Percentiles rank a stretch among this genome's conserved stretches.
These are phyloP conservation scores for Sphagnum tenellum DNA, from an alignment of 225 moss, liverwort and hornwort genomes.

Conservation along the genomic window DNA sequence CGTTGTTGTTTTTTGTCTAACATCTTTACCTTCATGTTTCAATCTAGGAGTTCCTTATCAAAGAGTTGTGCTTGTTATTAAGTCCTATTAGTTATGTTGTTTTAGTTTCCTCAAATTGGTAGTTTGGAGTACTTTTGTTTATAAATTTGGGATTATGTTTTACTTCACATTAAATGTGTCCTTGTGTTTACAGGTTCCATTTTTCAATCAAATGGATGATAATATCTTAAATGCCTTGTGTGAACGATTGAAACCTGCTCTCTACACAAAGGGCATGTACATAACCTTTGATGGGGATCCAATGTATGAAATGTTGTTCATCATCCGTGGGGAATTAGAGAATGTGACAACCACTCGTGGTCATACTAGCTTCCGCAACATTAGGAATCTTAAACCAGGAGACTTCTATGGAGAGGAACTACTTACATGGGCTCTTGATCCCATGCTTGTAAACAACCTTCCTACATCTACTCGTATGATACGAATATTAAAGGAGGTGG, in stretches of 20 bases:
- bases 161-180: not conserved
- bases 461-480: constrained; percentile 83
- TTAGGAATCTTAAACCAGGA: constrained; percentile 51
- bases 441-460: constrained; percentile 63
- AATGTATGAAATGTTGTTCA: constrained; percentile 86
- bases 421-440: constrained; percentile 91
- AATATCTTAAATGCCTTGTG: constrained; percentile 91
- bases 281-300: constrained; percentile 87
- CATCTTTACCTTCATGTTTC: no score
- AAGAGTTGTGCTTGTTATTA: no score
- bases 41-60: no score
- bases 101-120: no score
- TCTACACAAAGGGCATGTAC: constrained; percentile 66
- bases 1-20: no score
- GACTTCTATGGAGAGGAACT: constrained; percentile 91
- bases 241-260: constrained; percentile 67
- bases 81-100: no score
- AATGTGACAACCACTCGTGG: constrained; percentile 65
- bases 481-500: constrained; percentile 63
- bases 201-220: constrained; percentile 94
- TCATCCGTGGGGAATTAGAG: constrained; percentile 81
- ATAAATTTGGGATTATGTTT: no score
- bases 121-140: no score
- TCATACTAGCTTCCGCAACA: constrained; percentile 52
- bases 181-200: constrained; percentile 57